A percentile compares a stretch with the other conserved stretches of the same genome.
phyloP scores from a whole-genome alignment of 306 rosid genomes.

The Myrica gale region DNA sequence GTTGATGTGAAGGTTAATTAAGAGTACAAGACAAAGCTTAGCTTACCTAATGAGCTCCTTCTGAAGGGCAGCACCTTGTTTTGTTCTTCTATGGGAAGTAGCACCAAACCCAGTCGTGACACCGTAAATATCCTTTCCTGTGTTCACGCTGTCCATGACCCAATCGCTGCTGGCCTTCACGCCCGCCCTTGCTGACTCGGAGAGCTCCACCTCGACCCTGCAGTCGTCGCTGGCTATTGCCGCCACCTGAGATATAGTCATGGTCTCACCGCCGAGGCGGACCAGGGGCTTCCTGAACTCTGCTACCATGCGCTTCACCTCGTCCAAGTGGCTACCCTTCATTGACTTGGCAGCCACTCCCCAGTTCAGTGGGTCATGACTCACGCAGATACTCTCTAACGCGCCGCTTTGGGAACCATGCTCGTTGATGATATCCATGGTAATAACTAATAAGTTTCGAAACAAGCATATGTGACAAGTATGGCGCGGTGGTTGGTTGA shows the following conservation, averaged over 20 bases:
- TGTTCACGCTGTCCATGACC: slow-evolving; percentile 67
- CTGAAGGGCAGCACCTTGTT: slow-evolving; percentile 91
- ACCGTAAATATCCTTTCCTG: slow-evolving; percentile 78
- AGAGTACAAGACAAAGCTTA: background rate
- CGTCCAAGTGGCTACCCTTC: slow-evolving; percentile 74
- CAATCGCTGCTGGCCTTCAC: slow-evolving; percentile 88
- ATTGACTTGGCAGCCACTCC: slow-evolving; percentile 51
- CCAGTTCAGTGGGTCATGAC: slow-evolving; percentile 61
- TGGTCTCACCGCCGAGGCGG: slow-evolving; percentile 47
- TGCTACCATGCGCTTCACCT: slow-evolving; percentile 71
- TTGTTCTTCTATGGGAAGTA: slow-evolving; percentile 79
- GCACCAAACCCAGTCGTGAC: slow-evolving; percentile 97
- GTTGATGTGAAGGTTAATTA: background rate
- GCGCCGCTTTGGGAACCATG: too few relatives aligned
- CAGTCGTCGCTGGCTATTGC: slow-evolving; percentile 42
- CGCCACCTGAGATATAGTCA: slow-evolving; percentile 68
- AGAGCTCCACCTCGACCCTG: slow-evolving; percentile 46
- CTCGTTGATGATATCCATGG: too few relatives aligned
- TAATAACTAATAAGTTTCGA: too few relatives aligned
- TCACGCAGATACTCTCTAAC: background rate
- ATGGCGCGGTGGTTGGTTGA: too few relatives aligned
- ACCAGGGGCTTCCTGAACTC: slow-evolving; percentile 62
- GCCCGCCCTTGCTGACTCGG: slow-evolving; percentile 43
- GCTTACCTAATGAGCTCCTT: slow-evolving; percentile 73
- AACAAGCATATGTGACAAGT: too few relatives aligned